These are phyloP conservation scores for Polygonum maritimum DNA, from an alignment of 148 eudicot species.

Conservation along the genomic window DNA sequence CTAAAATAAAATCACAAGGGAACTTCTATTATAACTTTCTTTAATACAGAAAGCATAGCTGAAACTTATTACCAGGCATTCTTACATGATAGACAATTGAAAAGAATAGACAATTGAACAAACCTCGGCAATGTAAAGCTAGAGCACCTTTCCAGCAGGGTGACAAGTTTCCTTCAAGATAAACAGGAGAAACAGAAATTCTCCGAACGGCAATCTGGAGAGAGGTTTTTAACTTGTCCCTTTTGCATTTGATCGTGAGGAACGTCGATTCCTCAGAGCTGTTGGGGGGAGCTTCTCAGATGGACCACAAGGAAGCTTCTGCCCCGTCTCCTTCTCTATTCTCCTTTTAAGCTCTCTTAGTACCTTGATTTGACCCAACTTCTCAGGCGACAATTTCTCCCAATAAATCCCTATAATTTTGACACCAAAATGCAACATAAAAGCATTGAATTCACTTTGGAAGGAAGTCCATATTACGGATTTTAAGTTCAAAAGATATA, in stretches of 20 bases:
- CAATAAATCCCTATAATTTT: slow-evolving; percentile 65
- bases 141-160: not conserved
- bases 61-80: no score
- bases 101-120: no score
- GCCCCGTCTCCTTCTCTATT: slow-evolving; percentile 69
- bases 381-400: slow-evolving; percentile 88
- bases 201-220: no score
- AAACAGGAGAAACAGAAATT: not conserved
- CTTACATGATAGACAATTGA: no score
- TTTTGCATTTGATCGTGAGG: not conserved
- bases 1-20: no score
- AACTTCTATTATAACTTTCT: no score
- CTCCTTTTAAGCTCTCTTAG: slow-evolving; percentile 71
- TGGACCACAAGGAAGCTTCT: slow-evolving; percentile 74
- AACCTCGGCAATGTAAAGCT: no score
- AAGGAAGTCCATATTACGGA: not conserved
- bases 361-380: slow-evolving; percentile 61
- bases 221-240: not conserved
- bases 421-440: not conserved
- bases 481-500: not conserved
- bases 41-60: no score
- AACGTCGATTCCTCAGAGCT: slow-evolving; percentile 25
- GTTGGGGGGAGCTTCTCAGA: slow-evolving; percentile 77
- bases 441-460: not conserved
- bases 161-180: not conserved